Percentiles rank a stretch among this genome's conserved stretches.
phyloP scores from a whole-genome alignment of 371 early-diverging fungal species.

The Capillidium rhysosporum region DNA sequence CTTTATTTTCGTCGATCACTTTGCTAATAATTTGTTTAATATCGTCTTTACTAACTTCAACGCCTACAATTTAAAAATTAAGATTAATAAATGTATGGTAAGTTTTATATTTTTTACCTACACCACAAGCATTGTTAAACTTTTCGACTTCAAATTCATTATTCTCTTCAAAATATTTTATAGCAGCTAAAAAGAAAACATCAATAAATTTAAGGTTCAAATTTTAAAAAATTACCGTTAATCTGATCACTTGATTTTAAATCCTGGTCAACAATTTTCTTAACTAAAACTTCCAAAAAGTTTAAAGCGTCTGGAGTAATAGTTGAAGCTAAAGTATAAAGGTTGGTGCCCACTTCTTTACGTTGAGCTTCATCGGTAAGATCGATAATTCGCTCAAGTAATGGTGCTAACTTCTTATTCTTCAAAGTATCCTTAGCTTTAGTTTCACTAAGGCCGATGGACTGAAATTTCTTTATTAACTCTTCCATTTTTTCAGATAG shows the following conservation, averaged over 20 bases:
- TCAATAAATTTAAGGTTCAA: background rate
- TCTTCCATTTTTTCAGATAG: slow-evolving; percentile 15
- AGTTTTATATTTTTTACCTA: slow-evolving; percentile 65
- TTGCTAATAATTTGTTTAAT: slow-evolving; percentile 26
- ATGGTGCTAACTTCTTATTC: slow-evolving; percentile 81
- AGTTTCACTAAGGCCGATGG: slow-evolving; percentile 70
- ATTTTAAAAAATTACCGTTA: slow-evolving; percentile 28
- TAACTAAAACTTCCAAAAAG: slow-evolving; percentile 54
- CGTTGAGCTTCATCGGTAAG: slow-evolving; percentile 37
- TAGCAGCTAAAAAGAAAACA: slow-evolving; percentile 57
- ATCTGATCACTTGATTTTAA: slow-evolving; percentile 72
- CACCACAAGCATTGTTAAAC: slow-evolving; percentile 72
- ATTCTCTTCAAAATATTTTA: slow-evolving; percentile 52
- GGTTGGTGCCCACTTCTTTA: slow-evolving; percentile 49
- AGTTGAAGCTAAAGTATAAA: slow-evolving; percentile 75
- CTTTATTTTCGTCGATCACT: slow-evolving; percentile 42
- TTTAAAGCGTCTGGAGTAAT: slow-evolving; percentile 50
- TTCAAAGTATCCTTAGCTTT: slow-evolving; percentile 87
- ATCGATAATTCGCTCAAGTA: slow-evolving; percentile 36
- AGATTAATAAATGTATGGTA: background rate
- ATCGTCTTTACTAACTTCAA: slow-evolving; percentile 51
- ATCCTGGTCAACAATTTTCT: slow-evolving; percentile 32
- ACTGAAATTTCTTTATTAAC: slow-evolving; percentile 44
- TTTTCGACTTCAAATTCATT: slow-evolving; percentile 29
- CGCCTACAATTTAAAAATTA: slow-evolving; percentile 21